Evolutionary conservation across 108 stramenopile species (phyloP).

Genomic region (Schizochytrium sp.): DNA sequence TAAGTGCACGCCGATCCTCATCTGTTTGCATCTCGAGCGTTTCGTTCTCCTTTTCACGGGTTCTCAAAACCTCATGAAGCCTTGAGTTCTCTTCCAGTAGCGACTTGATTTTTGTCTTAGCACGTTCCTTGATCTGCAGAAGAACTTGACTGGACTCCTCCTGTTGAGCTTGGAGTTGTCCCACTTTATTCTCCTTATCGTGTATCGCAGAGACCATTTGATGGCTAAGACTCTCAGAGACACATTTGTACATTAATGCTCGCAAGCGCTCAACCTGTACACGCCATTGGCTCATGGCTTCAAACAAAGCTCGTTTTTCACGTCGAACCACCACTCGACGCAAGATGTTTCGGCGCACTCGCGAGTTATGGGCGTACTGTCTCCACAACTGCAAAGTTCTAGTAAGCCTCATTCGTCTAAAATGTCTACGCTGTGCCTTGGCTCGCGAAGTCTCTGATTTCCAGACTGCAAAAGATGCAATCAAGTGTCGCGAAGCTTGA

Average conservation of each 20-base stretch:
- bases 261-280: conserved; percentile 5
- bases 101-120: conserved; percentile 10
- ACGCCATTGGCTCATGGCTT: background rate
- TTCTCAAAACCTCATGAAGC: background rate
- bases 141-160: background rate
- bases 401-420: background rate
- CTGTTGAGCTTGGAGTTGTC: background rate
- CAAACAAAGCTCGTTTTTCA: background rate
- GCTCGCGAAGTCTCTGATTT: background rate
- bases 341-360: background rate
- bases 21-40: conserved; percentile 8
- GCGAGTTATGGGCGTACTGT: background rate
- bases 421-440: background rate
- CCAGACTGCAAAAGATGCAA: background rate
- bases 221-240: background rate
- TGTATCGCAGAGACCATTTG: conserved; percentile 41
- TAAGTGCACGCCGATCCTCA: background rate
- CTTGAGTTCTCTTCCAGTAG: conserved; percentile 1
- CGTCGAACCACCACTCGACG: background rate
- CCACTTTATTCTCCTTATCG: conserved; percentile 3
- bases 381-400: background rate
- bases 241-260: conserved; percentile 2
- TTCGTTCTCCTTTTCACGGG: background rate
- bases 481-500: background rate
- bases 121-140: background rate